Evolutionary conservation across 176 grass and related monocot genomes (phyloP).

Genomic region (Elymus sibiricus): DNA sequence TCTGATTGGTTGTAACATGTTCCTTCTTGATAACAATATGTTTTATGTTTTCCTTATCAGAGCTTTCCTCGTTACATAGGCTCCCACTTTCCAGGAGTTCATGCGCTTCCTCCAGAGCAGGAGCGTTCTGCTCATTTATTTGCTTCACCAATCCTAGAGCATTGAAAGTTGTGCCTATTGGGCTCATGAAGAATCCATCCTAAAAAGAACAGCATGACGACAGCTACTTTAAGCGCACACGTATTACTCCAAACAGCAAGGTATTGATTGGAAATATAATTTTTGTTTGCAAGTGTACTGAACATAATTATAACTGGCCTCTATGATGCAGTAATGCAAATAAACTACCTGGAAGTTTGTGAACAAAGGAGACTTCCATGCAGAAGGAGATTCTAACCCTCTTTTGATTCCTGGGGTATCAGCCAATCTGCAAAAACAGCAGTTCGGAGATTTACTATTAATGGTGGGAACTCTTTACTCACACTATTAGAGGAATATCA

Average conservation of each 20-base stretch:
- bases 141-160: conserved; percentile 75
- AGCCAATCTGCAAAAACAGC: conserved; percentile 52
- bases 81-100: conserved; percentile 56
- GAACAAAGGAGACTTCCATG: conserved; percentile 93
- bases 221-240: not conserved
- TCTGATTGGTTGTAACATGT: conserved; percentile 32
- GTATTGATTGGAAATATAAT: not conserved
- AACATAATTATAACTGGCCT: not conserved
- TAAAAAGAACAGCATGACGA: conserved; percentile 23
- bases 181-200: conserved; percentile 73
- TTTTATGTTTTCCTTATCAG: conserved; percentile 36
- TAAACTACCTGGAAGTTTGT: conserved; percentile 28
- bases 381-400: conserved; percentile 92
- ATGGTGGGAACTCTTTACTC: not conserved
- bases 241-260: not conserved
- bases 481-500: conserved; percentile 3
- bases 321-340: not conserved
- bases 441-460: conserved; percentile 18
- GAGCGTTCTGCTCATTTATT: conserved; percentile 64
- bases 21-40: conserved; percentile 33
- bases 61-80: conserved; percentile 18
- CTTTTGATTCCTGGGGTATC: conserved; percentile 85
- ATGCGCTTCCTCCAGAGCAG: conserved; percentile 58
- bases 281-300: not conserved
- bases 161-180: conserved; percentile 55